Percentiles rank a stretch among this genome's conserved stretches.
phyloP scores from a whole-genome alignment of 2,329 filamentous ascomycete genomes.

The Blastomyces gilchristii region DNA sequence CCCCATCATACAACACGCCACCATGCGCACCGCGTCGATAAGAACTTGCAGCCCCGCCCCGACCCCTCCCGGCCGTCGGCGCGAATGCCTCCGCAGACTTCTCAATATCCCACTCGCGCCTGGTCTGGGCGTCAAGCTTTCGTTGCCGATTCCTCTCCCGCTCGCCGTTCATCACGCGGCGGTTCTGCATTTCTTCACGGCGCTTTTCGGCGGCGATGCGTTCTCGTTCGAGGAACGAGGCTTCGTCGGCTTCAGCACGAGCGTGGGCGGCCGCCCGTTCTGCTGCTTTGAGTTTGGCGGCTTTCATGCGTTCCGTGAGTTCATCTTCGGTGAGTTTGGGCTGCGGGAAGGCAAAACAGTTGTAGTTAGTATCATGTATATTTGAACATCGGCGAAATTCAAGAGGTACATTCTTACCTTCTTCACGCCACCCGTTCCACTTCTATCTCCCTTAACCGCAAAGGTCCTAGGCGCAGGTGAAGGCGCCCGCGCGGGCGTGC shows the following conservation, averaged over 20 bases:
- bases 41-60: conserved; percentile 34
- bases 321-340: conserved; percentile 57
- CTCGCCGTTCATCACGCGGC: conserved; percentile 52
- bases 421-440: conserved; percentile 43
- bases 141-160: conserved; percentile 50
- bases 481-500: background rate
- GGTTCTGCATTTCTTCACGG: conserved; percentile 41
- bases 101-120: conserved; percentile 53
- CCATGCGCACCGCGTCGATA: conserved; percentile 44
- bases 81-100: conserved; percentile 48
- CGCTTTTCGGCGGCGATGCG: conserved; percentile 46
- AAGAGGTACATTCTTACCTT: conserved; percentile 26
- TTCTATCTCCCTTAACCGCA: conserved; percentile 46
- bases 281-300: conserved; percentile 52
- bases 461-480: conserved; percentile 26
- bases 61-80: conserved; percentile 22
- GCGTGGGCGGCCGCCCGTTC: conserved; percentile 51
- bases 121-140: conserved; percentile 49
- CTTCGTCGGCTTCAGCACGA: conserved; percentile 57
- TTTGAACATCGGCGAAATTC: background rate
- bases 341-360: conserved; percentile 23
- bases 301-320: conserved; percentile 50
- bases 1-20: conserved; percentile 34
- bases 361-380: conserved; percentile 1
- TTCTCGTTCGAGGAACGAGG: conserved; percentile 54